phyloP scores from a whole-genome alignment of 768 basidiomycete genomes.

The Russula lepida region DNA sequence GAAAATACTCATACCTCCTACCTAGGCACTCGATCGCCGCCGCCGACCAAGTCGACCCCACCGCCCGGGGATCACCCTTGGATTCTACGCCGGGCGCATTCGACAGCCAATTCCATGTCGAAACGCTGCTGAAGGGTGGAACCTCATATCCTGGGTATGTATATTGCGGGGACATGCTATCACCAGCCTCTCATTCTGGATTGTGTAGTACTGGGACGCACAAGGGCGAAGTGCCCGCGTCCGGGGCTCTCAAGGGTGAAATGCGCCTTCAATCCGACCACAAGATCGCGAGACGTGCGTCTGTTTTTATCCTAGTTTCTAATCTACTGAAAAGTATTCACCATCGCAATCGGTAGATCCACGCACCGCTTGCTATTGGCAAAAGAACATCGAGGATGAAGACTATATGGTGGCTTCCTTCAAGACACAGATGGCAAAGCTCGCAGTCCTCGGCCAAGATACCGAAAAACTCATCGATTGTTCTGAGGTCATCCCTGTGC shows the following conservation, averaged over 20 bases:
- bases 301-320: not conserved
- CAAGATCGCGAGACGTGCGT: slow-evolving; percentile 23
- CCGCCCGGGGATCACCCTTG: slow-evolving; percentile 29
- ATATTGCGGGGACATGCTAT: not conserved
- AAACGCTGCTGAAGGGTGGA: slow-evolving; percentile 28
- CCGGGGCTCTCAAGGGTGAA: slow-evolving; percentile 25
- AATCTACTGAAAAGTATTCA: not conserved
- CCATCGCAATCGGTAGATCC: slow-evolving; percentile 18
- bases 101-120: slow-evolving; percentile 30
- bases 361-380: slow-evolving; percentile 31
- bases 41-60: slow-evolving; percentile 23
- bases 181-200: not conserved
- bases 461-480: slow-evolving; percentile 20
- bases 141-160: slow-evolving; percentile 25
- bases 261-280: slow-evolving; percentile 31
- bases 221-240: slow-evolving; percentile 27
- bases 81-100: slow-evolving; percentile 26
- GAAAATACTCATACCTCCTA: slow-evolving; percentile 13
- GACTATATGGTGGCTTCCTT: slow-evolving; percentile 24
- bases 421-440: slow-evolving; percentile 26
- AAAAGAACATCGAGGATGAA: slow-evolving; percentile 28
- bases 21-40: slow-evolving; percentile 22
- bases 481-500: slow-evolving; percentile 11
- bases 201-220: slow-evolving; percentile 21
- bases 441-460: slow-evolving; percentile 27